These are phyloP conservation scores for Chytriomyces sp. DNA, from an alignment of 192 early-diverging fungal genomes.

Conservation along the genomic window DNA sequence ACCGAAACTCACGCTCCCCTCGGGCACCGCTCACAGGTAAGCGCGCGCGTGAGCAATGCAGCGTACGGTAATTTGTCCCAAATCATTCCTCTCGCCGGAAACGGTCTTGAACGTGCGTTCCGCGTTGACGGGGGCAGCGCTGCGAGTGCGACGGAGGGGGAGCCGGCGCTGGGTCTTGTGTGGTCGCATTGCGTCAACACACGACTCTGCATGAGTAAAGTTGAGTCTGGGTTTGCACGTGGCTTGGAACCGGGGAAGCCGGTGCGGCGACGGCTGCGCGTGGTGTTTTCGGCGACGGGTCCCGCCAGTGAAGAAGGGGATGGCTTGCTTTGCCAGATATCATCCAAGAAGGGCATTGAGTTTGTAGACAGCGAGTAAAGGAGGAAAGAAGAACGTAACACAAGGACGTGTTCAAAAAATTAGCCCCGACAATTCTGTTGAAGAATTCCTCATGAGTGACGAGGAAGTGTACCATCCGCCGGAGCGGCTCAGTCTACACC, in stretches of 20 bases:
- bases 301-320: conserved; percentile 8
- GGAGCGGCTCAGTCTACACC: too few species aligned
- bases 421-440: too few species aligned
- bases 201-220: conserved; percentile 12
- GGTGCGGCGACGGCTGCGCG: neutral
- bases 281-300: conserved; percentile 2
- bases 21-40: neutral
- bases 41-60: neutral
- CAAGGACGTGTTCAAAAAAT: too few species aligned
- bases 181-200: conserved; percentile 31
- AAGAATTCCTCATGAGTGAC: too few species aligned
- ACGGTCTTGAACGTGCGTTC: conserved; percentile 5
- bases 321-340: conserved; percentile 33
- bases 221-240: too few species aligned
- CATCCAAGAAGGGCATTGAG: conserved; percentile 47
- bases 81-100: conserved; percentile 3
- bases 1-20: too few species aligned
- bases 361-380: too few species aligned
- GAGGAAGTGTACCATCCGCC: too few species aligned
- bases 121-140: neutral
- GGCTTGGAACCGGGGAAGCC: neutral
- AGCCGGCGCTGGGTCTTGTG: conserved; percentile 28
- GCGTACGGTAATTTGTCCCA: neutral
- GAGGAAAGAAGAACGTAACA: too few species aligned
- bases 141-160: neutral